Evolutionary conservation across 768 basidiomycete genomes (phyloP), one percentile per base, ranked within the genome.

Genomic region (Austroboletus eburneus): DNA sequence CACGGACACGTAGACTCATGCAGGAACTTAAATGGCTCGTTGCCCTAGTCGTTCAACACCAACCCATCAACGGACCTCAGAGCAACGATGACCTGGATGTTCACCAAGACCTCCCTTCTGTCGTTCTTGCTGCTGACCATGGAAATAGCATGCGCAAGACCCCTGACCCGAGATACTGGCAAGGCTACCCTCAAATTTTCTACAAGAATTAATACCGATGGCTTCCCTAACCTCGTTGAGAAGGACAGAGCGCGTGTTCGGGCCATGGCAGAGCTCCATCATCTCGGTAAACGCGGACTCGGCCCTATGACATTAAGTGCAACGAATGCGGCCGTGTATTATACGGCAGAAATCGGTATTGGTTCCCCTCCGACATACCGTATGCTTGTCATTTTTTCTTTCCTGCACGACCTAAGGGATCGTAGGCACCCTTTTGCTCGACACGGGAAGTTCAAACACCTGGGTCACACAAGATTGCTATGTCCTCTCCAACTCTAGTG

Each of bases 391-490:
- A 2, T 42, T 9, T 13, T n/a, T 22, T 18, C 3, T 7, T 39
- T 20, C 7, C 5, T 27, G 14, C 12, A 27, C 12, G 9, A 23
- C 37, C 42, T 5, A 37, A 17, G 4, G 12, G 23, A 18, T 33
- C 21, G 9, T 29, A 69, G 69, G 54, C 33, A 52, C 52, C 7
- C 54, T 68, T 14, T 22, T 68, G 6, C 42, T 68, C 14, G 66
- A 68, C 37, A 67, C 67, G 2, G 66, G 66, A 39, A 69, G 66
- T 43, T 53, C 63, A 4, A 59, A 58, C 25, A 68, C 67, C 3
- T 68, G 65, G 63, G 33, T 68, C 12, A 61, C 65, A 16, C 45
- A 23, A n/a, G 40, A 43, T 0, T 14, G 30, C 30, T 68, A 65
- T 27, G 18, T 34, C 9, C 43, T 45, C 9, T 57, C 61, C 2